A percentile compares a stretch with the other conserved stretches of the same genome.
These are phyloP conservation scores for Monosporozyma unispora DNA, from an alignment of 805 yeast species.

Conservation along the genomic window DNA sequence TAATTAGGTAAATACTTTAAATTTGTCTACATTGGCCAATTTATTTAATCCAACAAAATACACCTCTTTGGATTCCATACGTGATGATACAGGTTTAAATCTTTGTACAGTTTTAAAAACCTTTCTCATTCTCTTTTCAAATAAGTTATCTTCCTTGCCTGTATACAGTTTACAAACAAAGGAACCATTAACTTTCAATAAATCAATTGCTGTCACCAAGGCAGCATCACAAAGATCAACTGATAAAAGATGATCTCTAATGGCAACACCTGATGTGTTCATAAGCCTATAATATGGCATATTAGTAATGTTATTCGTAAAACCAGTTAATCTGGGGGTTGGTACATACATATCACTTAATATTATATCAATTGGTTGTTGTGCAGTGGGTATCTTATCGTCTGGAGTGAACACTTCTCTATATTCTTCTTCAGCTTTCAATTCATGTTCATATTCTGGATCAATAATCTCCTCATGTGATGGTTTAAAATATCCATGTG, in stretches of 20 bases:
- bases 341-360: conserved; percentile 81
- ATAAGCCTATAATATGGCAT: conserved; percentile 84
- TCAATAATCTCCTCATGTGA: neutral
- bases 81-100: conserved; percentile 73
- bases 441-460: neutral
- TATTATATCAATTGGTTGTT: conserved; percentile 50
- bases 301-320: conserved; percentile 55
- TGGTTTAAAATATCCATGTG: conserved; percentile 13
- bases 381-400: conserved; percentile 3
- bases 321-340: conserved; percentile 33
- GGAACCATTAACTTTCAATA: conserved; percentile 61
- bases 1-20: conserved; percentile 33
- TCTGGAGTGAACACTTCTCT: conserved; percentile 21
- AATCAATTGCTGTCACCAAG: conserved; percentile 58
- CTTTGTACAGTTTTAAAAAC: conserved; percentile 57
- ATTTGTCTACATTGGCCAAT: conserved; percentile 34
- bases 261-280: conserved; percentile 75
- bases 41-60: conserved; percentile 65
- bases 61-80: conserved; percentile 72
- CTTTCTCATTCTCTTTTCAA: conserved; percentile 49
- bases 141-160: conserved; percentile 63
- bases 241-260: conserved; percentile 74
- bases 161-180: conserved; percentile 79
- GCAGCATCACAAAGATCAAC: conserved; percentile 91
- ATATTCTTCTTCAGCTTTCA: conserved; percentile 19